Evolutionary conservation across 1,284 basidiomycete species (phyloP), one percentile per base, ranked within the genome.

Genomic region (Boletus semigastroideus): DNA sequence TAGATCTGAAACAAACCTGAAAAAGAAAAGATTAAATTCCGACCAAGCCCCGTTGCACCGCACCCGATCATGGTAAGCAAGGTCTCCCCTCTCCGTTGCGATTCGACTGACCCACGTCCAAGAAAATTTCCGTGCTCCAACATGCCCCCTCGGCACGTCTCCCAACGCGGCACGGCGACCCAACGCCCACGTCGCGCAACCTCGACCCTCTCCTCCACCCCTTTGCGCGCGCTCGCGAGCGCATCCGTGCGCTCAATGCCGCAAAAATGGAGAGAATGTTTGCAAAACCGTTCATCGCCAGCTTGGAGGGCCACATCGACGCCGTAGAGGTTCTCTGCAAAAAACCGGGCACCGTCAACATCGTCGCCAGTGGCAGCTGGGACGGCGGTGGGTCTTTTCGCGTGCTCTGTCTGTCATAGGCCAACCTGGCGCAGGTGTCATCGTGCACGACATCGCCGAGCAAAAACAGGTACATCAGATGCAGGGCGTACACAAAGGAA

Each of bases 221-320:
- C 0, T 98, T 99, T 69, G 80, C 93, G 4, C 87, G 91, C 42
- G 90, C 94, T 13, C 77, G 97, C 55, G 96, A 99, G 74, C 93
- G 97, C 47, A 94, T 87, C 19, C 85, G 97, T 53, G 97, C 97
- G 2, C 71, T 99, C 44, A 97, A 94, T 55, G 96, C 96, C 0
- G 90, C 90, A 20, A 99, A 99, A 75, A 89, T 99, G 76, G 95
- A 98, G 53, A 78, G 93, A 48, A 92, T 99, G 75, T 98, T 98
- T 68, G 89, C 96, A 25, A 98, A 97, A 68, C 97, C 97, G 0
- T 99, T 99, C 62, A 80, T 99, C 9, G 92, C 84, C 28, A 82
- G 86, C 48, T 70, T 99, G 42, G 95, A 97, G 54, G 97, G 96
- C 0, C 96, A 98, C 72, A 79, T 92, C 30, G 97, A 99, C 69